phyloP scores from a whole-genome alignment of 2,329 filamentous ascomycete species.

The Pseudogymnoascus sp. region DNA sequence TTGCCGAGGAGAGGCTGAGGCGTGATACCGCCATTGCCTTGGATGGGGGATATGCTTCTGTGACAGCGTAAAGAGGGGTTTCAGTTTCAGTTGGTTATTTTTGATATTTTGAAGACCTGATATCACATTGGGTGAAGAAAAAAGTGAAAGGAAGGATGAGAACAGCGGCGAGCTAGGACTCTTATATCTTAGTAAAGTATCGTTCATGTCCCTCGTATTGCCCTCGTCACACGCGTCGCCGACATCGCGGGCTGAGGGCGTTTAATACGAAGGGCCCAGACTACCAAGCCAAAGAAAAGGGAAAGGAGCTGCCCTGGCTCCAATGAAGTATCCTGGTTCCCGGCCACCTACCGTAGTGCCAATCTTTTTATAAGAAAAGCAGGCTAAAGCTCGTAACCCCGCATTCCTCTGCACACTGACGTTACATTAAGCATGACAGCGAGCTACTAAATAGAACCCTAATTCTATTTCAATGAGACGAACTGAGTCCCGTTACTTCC shows the following conservation, averaged over 20 bases:
- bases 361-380: not conserved
- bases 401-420: not conserved
- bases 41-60: not conserved
- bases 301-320: not conserved
- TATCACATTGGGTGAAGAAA: not conserved
- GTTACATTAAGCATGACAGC: not conserved
- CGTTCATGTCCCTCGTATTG: not conserved
- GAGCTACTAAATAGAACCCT: not conserved
- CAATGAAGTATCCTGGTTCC: not conserved
- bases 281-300: not conserved
- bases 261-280: not conserved
- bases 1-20: not conserved
- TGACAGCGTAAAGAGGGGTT: not conserved
- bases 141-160: not conserved
- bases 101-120: not conserved
- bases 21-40: not conserved
- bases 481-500: not conserved
- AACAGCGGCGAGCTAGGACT: not conserved
- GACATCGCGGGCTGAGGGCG: not conserved
- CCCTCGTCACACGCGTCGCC: not conserved
- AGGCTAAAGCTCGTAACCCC: constrained; percentile 2
- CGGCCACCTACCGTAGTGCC: not conserved
- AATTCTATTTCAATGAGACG: not conserved
- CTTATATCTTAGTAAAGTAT: not conserved
- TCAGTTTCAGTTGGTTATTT: not conserved